Conservation (phyloP, 345 rosid species). For the Eucalyptus curtisii region DNA sequence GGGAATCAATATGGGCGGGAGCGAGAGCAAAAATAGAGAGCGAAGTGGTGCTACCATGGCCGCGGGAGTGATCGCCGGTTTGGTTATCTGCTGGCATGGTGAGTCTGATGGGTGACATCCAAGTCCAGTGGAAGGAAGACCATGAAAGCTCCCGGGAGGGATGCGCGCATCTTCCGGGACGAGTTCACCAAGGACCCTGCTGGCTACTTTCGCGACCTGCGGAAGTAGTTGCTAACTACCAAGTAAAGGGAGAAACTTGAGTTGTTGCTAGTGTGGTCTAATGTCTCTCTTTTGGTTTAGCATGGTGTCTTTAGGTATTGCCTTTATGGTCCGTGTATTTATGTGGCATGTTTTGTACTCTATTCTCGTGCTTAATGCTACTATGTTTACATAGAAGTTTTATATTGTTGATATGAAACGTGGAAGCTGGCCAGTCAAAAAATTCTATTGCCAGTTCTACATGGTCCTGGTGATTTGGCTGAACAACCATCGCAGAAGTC, state of each 20-base stretch:
- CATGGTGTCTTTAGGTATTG: not conserved
- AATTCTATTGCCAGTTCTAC: not conserved
- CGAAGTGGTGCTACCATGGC: not conserved
- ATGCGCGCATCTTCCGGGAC: not conserved
- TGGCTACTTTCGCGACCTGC: not conserved
- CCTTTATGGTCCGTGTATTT: not conserved
- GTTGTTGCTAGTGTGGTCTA: not conserved
- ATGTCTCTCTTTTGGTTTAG: not conserved
- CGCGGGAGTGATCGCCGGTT: not conserved
- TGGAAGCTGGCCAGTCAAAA: not conserved
- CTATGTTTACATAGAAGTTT: not conserved
- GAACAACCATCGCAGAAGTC: not conserved
- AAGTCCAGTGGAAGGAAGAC: not conserved
- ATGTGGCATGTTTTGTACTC: not conserved
- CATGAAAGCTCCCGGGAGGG: constrained; percentile 2
- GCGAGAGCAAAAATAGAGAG: not conserved
- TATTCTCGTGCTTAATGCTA: not conserved
- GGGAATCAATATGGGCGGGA: not conserved
- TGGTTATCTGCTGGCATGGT: not conserved
- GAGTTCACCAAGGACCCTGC: not conserved
- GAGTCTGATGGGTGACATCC: not conserved
- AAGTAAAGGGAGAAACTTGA: not conserved
- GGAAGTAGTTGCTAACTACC: not conserved
- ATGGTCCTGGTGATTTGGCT: not conserved
- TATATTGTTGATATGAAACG: not conserved